These are phyloP conservation scores for Pezizomycotina sp. DNA, from an alignment of 2,329 filamentous ascomycete species.

Conservation along the genomic window DNA sequence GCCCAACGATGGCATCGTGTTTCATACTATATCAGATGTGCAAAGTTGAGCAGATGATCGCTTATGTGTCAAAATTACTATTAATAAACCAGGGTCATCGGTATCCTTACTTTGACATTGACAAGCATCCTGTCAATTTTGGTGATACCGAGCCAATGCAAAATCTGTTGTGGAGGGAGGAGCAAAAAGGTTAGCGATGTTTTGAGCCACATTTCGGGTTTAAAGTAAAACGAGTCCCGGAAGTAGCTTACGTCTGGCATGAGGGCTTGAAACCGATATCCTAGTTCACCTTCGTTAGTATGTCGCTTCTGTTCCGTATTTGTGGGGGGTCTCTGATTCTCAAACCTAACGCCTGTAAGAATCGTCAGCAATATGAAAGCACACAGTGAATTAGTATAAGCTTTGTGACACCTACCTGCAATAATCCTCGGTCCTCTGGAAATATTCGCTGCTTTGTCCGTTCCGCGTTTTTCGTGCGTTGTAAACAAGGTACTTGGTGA, in stretches of 20 bases:
- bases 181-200: constrained; percentile 19
- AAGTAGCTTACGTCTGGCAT: constrained; percentile 55
- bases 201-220: constrained; percentile 11
- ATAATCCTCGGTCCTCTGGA: constrained; percentile 63
- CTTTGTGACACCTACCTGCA: too few relatives aligned
- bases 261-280: constrained; percentile 90
- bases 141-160: constrained; percentile 95
- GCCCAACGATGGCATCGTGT: constrained; percentile 71
- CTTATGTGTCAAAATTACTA: not conserved
- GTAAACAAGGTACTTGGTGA: constrained; percentile 62
- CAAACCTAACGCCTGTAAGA: constrained; percentile 80
- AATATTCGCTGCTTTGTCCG: constrained; percentile 78
- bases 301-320: too few relatives aligned
- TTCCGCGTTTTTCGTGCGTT: constrained; percentile 66
- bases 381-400: too few relatives aligned
- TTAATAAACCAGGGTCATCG: constrained; percentile 25
- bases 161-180: too few relatives aligned
- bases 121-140: constrained; percentile 98
- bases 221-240: constrained; percentile 7
- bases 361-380: too few relatives aligned
- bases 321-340: constrained; percentile 7
- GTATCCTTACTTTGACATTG: constrained; percentile 67
- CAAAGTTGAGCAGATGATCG: not conserved
- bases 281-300: too few relatives aligned
- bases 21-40: constrained; percentile 48